A percentile compares a stretch with the other conserved stretches of the same genome.
phyloP scores from a whole-genome alignment of 352 stramenopile genomes.

The Pythium brassicae region DNA sequence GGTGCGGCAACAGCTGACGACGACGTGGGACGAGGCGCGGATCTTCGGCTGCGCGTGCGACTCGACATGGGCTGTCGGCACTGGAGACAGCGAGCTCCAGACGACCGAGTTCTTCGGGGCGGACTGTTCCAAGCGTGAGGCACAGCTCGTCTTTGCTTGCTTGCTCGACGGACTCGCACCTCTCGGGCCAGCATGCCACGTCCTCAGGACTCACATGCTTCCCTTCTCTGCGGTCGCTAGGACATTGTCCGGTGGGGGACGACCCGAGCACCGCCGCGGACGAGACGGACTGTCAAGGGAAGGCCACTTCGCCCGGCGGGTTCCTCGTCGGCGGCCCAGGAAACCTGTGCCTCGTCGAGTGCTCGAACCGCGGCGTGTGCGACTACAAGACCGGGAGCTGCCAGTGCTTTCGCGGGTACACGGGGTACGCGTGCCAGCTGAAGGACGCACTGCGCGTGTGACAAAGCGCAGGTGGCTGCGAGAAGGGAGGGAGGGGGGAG shows the following conservation, averaged over 20 bases:
- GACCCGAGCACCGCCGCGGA: slow-evolving; percentile 63
- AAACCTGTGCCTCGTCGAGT: slow-evolving; percentile 91
- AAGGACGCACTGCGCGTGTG: slow-evolving; percentile 23
- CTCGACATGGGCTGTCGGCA: slow-evolving; percentile 80
- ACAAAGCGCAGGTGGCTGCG: too few species aligned
- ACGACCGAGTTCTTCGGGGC: slow-evolving; percentile 85
- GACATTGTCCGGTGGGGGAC: slow-evolving; percentile 78
- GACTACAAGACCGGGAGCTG: slow-evolving; percentile 84
- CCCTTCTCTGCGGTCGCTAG: slow-evolving; percentile 17
- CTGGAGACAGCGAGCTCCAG: slow-evolving; percentile 67
- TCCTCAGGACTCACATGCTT: not conserved
- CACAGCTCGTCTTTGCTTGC: not conserved
- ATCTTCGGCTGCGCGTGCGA: slow-evolving; percentile 90
- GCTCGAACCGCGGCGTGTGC: slow-evolving; percentile 89
- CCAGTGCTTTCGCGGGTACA: slow-evolving; percentile 84
- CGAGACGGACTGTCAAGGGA: slow-evolving; percentile 73
- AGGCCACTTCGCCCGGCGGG: slow-evolving; percentile 29
- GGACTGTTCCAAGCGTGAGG: slow-evolving; percentile 78
- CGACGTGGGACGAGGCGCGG: slow-evolving; percentile 89
- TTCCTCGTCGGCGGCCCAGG: slow-evolving; percentile 36
- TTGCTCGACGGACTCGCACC: too few species aligned
- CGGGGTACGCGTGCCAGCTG: slow-evolving; percentile 49
- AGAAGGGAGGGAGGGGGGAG: too few species aligned
- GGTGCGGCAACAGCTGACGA: slow-evolving; percentile 24
- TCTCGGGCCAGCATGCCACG: too few species aligned